A percentile compares a stretch with the other conserved stretches of the same genome.
These are phyloP conservation scores for Penstemon barbatus DNA, from an alignment of 257 asterid genomes.

Conservation along the genomic window DNA sequence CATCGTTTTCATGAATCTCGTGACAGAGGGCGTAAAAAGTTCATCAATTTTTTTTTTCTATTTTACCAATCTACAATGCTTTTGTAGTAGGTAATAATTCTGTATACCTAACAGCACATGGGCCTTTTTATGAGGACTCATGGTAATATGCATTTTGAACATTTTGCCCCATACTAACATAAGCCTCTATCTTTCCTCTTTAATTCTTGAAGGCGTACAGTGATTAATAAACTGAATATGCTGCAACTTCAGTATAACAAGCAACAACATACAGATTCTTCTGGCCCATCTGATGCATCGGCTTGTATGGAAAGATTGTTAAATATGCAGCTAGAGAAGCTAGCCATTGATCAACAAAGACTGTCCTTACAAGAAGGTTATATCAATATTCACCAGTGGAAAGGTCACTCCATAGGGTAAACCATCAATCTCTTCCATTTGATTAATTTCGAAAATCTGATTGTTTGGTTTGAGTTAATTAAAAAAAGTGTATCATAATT, in stretches of 20 bases:
- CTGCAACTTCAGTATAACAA: conserved; percentile 58
- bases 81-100: too few species aligned
- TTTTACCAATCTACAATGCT: too few species aligned
- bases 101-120: too few species aligned
- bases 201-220: conserved; percentile 51
- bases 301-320: conserved; percentile 39
- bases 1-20: too few species aligned
- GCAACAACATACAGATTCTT: conserved; percentile 41
- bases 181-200: conserved; percentile 10
- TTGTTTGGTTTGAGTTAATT: conserved; percentile 14
- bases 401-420: conserved; percentile 83
- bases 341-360: conserved; percentile 67
- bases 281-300: conserved; percentile 37
- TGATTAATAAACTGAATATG: conserved; percentile 67
- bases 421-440: conserved; percentile 24
- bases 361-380: conserved; percentile 52
- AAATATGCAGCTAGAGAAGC: conserved; percentile 57
- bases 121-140: too few species aligned
- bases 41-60: too few species aligned
- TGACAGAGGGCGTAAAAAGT: too few species aligned
- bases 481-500: not conserved
- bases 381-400: conserved; percentile 65
- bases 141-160: too few species aligned
- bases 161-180: conserved; percentile 5
- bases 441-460: not conserved